A percentile compares a stretch with the other conserved stretches of the same genome.
Evolutionary conservation across 148 eudicot genomes (phyloP).

Genomic region (Dianthus caryophyllus): DNA sequence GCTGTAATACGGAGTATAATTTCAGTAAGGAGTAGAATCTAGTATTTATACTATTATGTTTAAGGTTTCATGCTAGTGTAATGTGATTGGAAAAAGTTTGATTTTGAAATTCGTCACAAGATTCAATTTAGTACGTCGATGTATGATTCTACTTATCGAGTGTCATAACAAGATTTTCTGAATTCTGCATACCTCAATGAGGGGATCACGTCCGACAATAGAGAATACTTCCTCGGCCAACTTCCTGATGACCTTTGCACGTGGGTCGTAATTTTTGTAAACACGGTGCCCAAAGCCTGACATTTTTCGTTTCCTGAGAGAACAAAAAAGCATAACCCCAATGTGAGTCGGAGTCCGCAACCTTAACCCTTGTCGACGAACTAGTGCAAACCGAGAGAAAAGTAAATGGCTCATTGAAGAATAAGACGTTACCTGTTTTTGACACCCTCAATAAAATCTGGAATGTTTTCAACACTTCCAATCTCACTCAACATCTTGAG

Average conservation of each 20-base stretch:
- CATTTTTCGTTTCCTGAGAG: conserved; percentile 86
- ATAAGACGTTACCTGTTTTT: conserved; percentile 64
- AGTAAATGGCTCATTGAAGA: background rate
- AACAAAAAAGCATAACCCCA: background rate
- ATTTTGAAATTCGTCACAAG: background rate
- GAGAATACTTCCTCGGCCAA: conserved; percentile 97
- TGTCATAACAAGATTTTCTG: background rate
- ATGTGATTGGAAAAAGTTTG: background rate
- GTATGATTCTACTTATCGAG: background rate
- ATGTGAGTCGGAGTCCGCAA: background rate
- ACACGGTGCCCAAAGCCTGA: conserved; percentile 99
- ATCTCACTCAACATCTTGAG: conserved; percentile 93
- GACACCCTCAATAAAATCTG: conserved; percentile 96
- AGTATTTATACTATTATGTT: background rate
- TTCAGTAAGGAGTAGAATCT: no score
- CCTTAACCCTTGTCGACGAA: background rate
- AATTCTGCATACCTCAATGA: conserved; percentile 64
- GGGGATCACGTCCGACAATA: conserved; percentile 98
- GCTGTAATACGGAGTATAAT: no score
- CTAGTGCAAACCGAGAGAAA: background rate
- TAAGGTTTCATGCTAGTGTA: background rate
- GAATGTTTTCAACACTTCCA: conserved; percentile 87
- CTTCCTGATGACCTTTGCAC: conserved; percentile 89
- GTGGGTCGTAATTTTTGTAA: conserved; percentile 93
- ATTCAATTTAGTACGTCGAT: background rate